Percentiles rank a stretch among this genome's conserved stretches.
These are phyloP conservation scores for Letharia columbiana DNA, from an alignment of 495 filamentous ascomycete species.

Conservation along the genomic window DNA sequence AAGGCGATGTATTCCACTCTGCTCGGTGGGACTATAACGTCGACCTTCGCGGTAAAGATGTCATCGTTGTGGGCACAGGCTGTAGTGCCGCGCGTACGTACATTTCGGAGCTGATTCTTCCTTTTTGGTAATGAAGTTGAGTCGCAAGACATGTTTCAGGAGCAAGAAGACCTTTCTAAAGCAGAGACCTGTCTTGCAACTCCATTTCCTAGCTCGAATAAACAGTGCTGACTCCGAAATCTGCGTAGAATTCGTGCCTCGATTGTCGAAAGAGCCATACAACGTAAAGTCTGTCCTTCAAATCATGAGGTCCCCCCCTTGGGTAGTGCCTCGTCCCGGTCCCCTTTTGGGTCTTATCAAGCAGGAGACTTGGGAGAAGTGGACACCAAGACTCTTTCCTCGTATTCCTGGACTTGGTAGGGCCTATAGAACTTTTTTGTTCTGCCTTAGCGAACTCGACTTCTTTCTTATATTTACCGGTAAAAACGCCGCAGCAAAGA, in stretches of 20 bases:
- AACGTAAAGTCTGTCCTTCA: slow-evolving; percentile 52
- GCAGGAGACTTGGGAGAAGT: slow-evolving; percentile 36
- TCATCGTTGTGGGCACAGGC: slow-evolving; percentile 55
- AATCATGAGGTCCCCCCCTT: slow-evolving; percentile 55
- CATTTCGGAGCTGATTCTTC: too few relatives aligned
- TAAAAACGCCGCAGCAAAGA: slow-evolving; percentile 18
- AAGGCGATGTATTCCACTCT: slow-evolving; percentile 50
- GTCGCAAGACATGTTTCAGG: too few relatives aligned
- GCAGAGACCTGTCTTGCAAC: too few relatives aligned
- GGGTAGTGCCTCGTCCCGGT: slow-evolving; percentile 41
- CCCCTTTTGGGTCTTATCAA: slow-evolving; percentile 27
- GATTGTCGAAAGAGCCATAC: slow-evolving; percentile 32
- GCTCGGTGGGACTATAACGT: slow-evolving; percentile 45
- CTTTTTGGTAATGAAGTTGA: too few relatives aligned
- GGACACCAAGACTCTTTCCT: slow-evolving; percentile 33
- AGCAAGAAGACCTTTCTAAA: too few relatives aligned
- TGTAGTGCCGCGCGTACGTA: slow-evolving; percentile 40
- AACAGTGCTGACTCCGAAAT: too few relatives aligned
- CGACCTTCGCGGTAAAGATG: slow-evolving; percentile 42
- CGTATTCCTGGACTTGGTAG: slow-evolving; percentile 39
- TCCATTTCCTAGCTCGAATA: too few relatives aligned
- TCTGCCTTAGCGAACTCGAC: slow-evolving; percentile 32
- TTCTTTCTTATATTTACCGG: slow-evolving; percentile 33
- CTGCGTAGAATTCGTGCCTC: slow-evolving; percentile 32
- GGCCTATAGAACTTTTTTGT: slow-evolving; percentile 31